Evolutionary conservation across 2,329 filamentous ascomycete species (phyloP).

Genomic region (Aureobasidium sp.): DNA sequence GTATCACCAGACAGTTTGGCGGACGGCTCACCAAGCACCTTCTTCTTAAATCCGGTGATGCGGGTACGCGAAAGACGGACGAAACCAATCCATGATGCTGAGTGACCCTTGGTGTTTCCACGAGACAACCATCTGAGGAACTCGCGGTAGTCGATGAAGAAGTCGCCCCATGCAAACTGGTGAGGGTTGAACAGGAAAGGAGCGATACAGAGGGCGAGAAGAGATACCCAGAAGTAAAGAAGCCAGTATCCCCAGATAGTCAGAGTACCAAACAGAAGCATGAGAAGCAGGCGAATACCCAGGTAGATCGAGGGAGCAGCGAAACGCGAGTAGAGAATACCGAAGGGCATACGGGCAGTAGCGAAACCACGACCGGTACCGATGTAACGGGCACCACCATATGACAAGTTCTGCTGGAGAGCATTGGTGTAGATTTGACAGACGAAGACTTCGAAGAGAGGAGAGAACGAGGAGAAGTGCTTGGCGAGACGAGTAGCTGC

Average conservation of each 20-base stretch:
- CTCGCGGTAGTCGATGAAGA: conserved; percentile 99
- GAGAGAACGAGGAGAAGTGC: conserved; percentile 89
- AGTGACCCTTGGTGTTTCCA: conserved; percentile 91
- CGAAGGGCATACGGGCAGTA: conserved; percentile 97
- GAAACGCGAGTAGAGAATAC: conserved; percentile 92
- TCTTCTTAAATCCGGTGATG: conserved; percentile 97
- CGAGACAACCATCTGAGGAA: conserved; percentile 95
- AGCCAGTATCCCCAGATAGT: conserved; percentile 87
- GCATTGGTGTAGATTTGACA: conserved; percentile 98
- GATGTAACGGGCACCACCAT: conserved; percentile 95
- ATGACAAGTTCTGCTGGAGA: conserved; percentile 87
- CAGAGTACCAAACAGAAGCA: conserved; percentile 86
- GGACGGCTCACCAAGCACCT: conserved; percentile 83
- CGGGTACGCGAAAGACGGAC: conserved; percentile 91
- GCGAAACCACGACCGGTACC: conserved; percentile 99
- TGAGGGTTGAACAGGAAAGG: conserved; percentile 99
- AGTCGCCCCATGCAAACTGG: conserved; percentile 97
- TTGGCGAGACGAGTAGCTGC: conserved; percentile 86
- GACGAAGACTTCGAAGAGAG: conserved; percentile 97
- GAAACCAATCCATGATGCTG: conserved; percentile 95
- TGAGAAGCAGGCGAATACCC: conserved; percentile 79
- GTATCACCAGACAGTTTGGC: conserved; percentile 89
- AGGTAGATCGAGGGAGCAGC: conserved; percentile 95
- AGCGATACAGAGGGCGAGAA: conserved; percentile 79
- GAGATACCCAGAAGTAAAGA: conserved; percentile 92